Evolutionary conservation across 1,139 yeast genomes (phyloP).

Genomic region (Pichia cactophila): DNA sequence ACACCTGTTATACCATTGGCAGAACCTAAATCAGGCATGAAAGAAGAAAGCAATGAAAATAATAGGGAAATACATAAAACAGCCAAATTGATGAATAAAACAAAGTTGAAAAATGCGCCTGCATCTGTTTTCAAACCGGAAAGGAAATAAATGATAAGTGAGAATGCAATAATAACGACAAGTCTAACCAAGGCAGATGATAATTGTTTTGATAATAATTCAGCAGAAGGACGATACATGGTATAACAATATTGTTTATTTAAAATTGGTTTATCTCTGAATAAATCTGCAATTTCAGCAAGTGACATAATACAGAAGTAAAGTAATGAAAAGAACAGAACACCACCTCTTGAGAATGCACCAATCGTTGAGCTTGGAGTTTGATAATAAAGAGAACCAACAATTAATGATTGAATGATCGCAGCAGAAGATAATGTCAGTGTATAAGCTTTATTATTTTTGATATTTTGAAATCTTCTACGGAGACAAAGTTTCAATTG

Average conservation of each 20-base stretch:
- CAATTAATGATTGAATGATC: conserved; percentile 37
- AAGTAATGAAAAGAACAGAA: conserved; percentile 36
- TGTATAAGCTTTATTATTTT: conserved; percentile 43
- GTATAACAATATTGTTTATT: conserved; percentile 38
- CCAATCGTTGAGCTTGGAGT: conserved; percentile 28
- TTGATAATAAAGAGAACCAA: conserved; percentile 36
- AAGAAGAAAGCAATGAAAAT: conserved; percentile 43
- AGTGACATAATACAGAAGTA: conserved; percentile 37
- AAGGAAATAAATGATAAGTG: conserved; percentile 35
- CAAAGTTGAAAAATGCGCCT: conserved; percentile 36
- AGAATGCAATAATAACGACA: conserved; percentile 32
- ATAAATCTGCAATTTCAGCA: conserved; percentile 36
- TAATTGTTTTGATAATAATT: conserved; percentile 36
- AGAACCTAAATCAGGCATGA: conserved; percentile 37
- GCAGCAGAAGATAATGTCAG: conserved; percentile 38
- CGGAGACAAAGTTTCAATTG: conserved; percentile 39
- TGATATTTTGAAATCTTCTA: conserved; percentile 42
- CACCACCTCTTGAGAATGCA: conserved; percentile 34
- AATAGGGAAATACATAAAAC: conserved; percentile 34
- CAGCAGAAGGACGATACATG: conserved; percentile 40
- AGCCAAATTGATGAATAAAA: conserved; percentile 36
- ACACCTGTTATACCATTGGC: conserved; percentile 49
- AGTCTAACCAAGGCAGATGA: too few species aligned
- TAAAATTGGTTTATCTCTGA: conserved; percentile 37
- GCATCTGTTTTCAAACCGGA: conserved; percentile 35